Evolutionary conservation across 2,329 filamentous ascomycete species (phyloP), one percentile per base, ranked within the genome.

Genomic region (Pezicula carpinea): DNA sequence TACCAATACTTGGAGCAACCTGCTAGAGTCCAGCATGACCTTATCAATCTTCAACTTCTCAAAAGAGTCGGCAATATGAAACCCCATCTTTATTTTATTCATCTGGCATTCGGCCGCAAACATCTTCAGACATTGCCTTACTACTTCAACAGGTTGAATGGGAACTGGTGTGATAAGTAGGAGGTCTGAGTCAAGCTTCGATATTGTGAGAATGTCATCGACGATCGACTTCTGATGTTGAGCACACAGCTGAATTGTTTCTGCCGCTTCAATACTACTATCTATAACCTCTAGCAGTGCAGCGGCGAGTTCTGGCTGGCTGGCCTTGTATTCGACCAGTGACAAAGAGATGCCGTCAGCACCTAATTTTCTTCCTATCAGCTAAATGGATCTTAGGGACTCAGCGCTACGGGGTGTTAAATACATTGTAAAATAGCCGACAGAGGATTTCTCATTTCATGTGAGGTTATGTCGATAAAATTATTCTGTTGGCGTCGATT

Each of bases 221-320:
- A 85, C 80, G 46, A 85, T 85, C 11, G 80, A 73, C 66, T 87
- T 87, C 61, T 91, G 66, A 88, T 87, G 58, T 82, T 86, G 39
- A 15, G 85, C 84, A 63, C 87, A 92, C 15, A 90, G 71, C 14
- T 82, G 83, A 59, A 91, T 90, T 0, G 86, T 90, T 55, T 87
- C 85, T 13, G 86, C 83, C 5, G 86, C 85, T 59, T 89, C 85
- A 18, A 88, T 73, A 50, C 77, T 78, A 33, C 66, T 69, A 21
- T 78, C 73, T 21, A 82, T 57, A 8, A 76, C 63, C 1, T 60
- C 61, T 17, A 76, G 71, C 7, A 76, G 59, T 55, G 73, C 46
- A 64, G 73, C 39, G 62, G 69, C 57, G 50, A 21, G 64, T 55
- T 4, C 61, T 60, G 3, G 64, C 48, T n/a, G 44, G 55, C 18